These are phyloP conservation scores for Psophocarpus tetragonolobus DNA, from an alignment of 306 rosid species.

Conservation along the genomic window DNA sequence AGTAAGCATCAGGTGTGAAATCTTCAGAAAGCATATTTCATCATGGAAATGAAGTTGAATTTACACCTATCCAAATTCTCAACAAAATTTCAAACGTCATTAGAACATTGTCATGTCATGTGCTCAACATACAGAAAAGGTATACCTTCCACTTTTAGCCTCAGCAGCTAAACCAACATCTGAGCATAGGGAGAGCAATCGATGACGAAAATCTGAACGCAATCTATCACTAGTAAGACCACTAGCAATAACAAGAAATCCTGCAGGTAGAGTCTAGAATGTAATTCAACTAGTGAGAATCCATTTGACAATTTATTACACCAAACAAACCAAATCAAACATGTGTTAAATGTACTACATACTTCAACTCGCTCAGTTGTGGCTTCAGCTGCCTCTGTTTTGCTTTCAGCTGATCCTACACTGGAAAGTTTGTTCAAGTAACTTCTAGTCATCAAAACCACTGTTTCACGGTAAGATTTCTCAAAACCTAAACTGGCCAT, in stretches of 20 bases:
- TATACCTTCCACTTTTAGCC: slow-evolving; percentile 95
- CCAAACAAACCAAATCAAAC: slow-evolving; percentile 47
- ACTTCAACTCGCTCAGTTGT: slow-evolving; percentile 96
- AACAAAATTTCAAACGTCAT: slow-evolving; percentile 20
- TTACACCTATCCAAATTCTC: slow-evolving; percentile 24
- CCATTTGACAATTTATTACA: slow-evolving; percentile 45
- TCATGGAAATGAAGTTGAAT: slow-evolving; percentile 28
- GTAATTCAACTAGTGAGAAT: slow-evolving; percentile 91
- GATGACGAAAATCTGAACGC: slow-evolving; percentile 90
- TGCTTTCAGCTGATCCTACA: slow-evolving; percentile 91
- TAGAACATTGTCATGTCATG: slow-evolving; percentile 19
- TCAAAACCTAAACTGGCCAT: slow-evolving; percentile 99
- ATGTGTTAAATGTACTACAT: slow-evolving; percentile 39
- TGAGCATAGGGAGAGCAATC: slow-evolving; percentile 89
- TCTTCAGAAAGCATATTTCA: slow-evolving; percentile 36
- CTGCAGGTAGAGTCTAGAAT: slow-evolving; percentile 99
- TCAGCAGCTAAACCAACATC: slow-evolving; percentile 99
- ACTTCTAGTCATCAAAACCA: slow-evolving; percentile 96
- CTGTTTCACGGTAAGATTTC: slow-evolving; percentile 96
- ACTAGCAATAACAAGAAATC: slow-evolving; percentile 80
- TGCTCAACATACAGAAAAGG: slow-evolving; percentile 28
- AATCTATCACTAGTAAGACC: slow-evolving; percentile 69
- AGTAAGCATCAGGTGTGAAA: slow-evolving; percentile 45
- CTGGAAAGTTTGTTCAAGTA: slow-evolving; percentile 84
- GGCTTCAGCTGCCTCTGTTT: slow-evolving; percentile 87